These are phyloP conservation scores for Torulaspora delbrueckii DNA, from an alignment of 805 yeast species.

Conservation along the genomic window DNA sequence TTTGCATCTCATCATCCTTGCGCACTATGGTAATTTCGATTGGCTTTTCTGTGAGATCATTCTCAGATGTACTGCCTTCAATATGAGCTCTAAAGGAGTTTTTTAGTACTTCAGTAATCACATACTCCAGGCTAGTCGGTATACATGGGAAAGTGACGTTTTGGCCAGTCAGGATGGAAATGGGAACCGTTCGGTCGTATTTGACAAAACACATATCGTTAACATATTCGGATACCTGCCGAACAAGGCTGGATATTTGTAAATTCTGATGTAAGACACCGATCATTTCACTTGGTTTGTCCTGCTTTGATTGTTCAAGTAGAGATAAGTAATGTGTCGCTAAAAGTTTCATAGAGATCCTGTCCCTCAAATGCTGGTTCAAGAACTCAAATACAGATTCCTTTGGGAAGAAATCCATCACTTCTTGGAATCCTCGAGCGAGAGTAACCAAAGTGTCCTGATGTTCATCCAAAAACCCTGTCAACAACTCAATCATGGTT, in stretches of 20 bases:
- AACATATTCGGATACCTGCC: constrained; percentile 64
- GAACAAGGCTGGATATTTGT: constrained; percentile 58
- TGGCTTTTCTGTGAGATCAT: constrained; percentile 23
- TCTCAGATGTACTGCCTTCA: constrained; percentile 45
- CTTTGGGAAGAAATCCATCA: constrained; percentile 41
- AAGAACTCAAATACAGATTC: constrained; percentile 57
- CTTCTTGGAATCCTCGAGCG: constrained; percentile 78
- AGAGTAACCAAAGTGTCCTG: constrained; percentile 77
- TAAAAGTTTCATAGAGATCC: constrained; percentile 80
- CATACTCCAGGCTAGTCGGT: constrained; percentile 82
- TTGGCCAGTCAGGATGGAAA: constrained; percentile 53
- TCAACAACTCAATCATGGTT: constrained; percentile 48
- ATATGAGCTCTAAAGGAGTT: constrained; percentile 86
- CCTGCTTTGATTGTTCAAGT: constrained; percentile 36
- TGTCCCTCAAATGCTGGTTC: constrained; percentile 70
- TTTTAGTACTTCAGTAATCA: constrained; percentile 79
- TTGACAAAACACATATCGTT: constrained; percentile 79
- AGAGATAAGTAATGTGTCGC: constrained; percentile 80
- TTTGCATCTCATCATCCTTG: constrained; percentile 47
- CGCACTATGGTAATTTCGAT: constrained; percentile 30
- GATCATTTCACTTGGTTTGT: constrained; percentile 41
- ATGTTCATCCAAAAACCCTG: constrained; percentile 64
- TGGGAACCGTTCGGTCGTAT: constrained; percentile 67
- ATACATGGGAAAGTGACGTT: constrained; percentile 72
- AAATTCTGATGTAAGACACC: constrained; percentile 67